Percentiles rank a stretch among this genome's conserved stretches.
These are phyloP conservation scores for Neurospora sp. DNA, from an alignment of 495 filamentous ascomycete species.

Conservation along the genomic window DNA sequence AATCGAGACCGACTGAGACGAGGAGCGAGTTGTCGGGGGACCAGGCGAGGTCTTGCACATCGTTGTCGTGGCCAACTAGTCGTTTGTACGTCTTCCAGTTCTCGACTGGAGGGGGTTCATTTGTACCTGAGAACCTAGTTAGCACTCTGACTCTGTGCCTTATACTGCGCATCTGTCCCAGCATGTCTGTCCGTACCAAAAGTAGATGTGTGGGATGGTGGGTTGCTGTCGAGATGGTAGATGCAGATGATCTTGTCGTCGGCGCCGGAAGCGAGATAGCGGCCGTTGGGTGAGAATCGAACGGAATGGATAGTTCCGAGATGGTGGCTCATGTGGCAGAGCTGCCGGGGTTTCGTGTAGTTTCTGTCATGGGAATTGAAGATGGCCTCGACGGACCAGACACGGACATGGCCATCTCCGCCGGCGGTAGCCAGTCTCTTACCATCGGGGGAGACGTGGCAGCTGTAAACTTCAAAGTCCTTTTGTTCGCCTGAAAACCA, in stretches of 20 bases:
- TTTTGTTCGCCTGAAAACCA: slow-evolving; percentile 94
- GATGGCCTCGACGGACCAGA: slow-evolving; percentile 95
- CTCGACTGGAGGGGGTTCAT: slow-evolving; percentile 86
- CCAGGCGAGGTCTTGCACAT: slow-evolving; percentile 97
- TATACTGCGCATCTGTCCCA: background rate
- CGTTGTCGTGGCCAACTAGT: slow-evolving; percentile 93
- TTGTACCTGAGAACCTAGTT: slow-evolving; percentile 49
- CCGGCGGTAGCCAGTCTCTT: slow-evolving; percentile 83
- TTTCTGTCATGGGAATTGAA: slow-evolving; percentile 62
- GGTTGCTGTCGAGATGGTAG: slow-evolving; percentile 77
- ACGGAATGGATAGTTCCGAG: slow-evolving; percentile 95
- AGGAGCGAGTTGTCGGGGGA: slow-evolving; percentile 91
- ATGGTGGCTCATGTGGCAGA: slow-evolving; percentile 96
- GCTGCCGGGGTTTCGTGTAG: slow-evolving; percentile 73
- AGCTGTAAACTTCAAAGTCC: slow-evolving; percentile 95
- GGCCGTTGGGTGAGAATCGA: slow-evolving; percentile 86
- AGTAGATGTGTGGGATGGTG: slow-evolving; percentile 58
- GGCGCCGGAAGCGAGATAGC: slow-evolving; percentile 89
- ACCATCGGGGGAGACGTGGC: slow-evolving; percentile 92
- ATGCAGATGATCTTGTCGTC: slow-evolving; percentile 98
- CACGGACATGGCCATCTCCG: slow-evolving; percentile 93
- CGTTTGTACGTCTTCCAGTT: slow-evolving; percentile 93
- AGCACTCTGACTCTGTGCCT: slow-evolving; percentile 10
- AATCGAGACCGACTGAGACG: slow-evolving; percentile 93
- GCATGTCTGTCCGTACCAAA: slow-evolving; percentile 49